Conservation (phyloP, 306 rosid genomes). For the Bauhinia variegata region DNA sequence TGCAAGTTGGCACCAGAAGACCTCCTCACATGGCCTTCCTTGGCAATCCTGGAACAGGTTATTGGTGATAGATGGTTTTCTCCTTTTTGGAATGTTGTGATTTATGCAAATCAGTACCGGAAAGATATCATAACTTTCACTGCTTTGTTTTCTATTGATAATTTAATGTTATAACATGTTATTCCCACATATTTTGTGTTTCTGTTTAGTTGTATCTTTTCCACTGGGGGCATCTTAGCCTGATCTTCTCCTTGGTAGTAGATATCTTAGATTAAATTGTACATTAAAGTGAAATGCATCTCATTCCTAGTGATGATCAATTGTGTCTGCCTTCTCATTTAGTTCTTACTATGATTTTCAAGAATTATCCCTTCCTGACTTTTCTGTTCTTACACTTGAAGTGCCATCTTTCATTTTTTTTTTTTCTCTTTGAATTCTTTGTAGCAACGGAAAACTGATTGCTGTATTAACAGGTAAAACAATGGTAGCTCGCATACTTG, state of each 20-base stretch:
- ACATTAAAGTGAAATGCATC: too few relatives aligned
- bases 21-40: slow-evolving; percentile 99
- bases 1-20: slow-evolving; percentile 83
- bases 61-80: slow-evolving; percentile 23
- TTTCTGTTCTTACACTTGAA: too few relatives aligned
- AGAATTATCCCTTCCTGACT: too few relatives aligned
- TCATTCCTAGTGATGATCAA: too few relatives aligned
- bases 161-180: not conserved
- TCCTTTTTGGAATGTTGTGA: slow-evolving; percentile 15
- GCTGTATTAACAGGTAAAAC: slow-evolving; percentile 56
- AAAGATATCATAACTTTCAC: slow-evolving; percentile 9
- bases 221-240: not conserved
- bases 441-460: slow-evolving; percentile 15
- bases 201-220: not conserved
- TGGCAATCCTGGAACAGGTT: slow-evolving; percentile 99
- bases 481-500: slow-evolving; percentile 93
- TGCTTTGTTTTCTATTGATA: slow-evolving; percentile 3
- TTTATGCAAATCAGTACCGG: not conserved
- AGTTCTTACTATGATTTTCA: too few relatives aligned
- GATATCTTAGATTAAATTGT: too few relatives aligned
- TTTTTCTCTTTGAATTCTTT: not conserved
- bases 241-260: not conserved
- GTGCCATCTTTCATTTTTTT: slow-evolving; percentile 2
- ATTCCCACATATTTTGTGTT: not conserved
- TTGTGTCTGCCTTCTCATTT: too few relatives aligned